phyloP scores from a whole-genome alignment of 176 grass and related monocot genomes.

The Eragrostis curvula region DNA sequence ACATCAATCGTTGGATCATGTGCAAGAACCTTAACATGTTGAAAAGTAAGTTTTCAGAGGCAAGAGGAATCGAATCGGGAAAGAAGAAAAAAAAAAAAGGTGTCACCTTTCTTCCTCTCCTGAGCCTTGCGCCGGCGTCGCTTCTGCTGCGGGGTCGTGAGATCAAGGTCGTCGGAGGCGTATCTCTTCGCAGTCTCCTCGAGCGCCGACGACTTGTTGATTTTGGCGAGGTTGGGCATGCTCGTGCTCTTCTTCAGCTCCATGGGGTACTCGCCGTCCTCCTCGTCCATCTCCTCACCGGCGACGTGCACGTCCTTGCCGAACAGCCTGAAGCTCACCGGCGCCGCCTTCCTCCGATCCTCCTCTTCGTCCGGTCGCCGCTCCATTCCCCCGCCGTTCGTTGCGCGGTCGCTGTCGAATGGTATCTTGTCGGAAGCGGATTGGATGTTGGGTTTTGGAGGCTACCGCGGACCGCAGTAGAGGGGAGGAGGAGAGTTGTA shows the following conservation, averaged over 20 bases:
- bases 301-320: neutral
- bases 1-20: neutral
- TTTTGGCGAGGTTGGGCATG: conserved; percentile 48
- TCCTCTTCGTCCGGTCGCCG: neutral
- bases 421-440: conserved; percentile 12
- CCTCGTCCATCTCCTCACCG: neutral
- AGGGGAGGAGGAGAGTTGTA: neutral
- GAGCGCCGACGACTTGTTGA: neutral
- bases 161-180: conserved; percentile 65
- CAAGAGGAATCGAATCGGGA: neutral
- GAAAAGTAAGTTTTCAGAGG: neutral
- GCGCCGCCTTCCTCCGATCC: neutral
- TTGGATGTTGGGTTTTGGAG: conserved; percentile 18
- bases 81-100: neutral
- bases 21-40: neutral
- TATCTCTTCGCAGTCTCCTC: conserved; percentile 33
- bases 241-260: conserved; percentile 39
- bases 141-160: conserved; percentile 50
- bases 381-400: neutral
- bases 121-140: conserved; percentile 55
- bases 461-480: neutral
- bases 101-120: conserved; percentile 85
- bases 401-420: neutral
- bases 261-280: neutral
- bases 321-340: conserved; percentile 30